Evolutionary conservation across 108 stramenopile genomes (phyloP), one percentile per base, ranked within the genome.

Genomic region (Mayamaea pseudoterrestris): DNA sequence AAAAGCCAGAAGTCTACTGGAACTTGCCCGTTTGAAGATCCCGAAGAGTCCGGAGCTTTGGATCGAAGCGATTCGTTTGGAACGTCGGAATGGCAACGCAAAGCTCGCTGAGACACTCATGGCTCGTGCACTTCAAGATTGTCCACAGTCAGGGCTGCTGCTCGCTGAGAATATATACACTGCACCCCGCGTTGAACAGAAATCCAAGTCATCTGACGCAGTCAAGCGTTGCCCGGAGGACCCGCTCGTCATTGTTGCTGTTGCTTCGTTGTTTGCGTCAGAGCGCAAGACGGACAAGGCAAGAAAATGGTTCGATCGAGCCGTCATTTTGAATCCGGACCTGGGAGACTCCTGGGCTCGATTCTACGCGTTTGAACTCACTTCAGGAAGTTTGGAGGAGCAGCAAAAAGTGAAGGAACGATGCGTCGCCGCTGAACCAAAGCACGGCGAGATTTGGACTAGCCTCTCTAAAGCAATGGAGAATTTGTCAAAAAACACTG

Each of bases 261-360:
- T 96, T 11, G 95, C 94, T 0, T 59, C 80, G 6, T 70, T 96
- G n/a, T 96, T 98, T 58, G 90, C 81, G 20, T 60, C 74, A 18
- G 89, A 92, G 55, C 64, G 90, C 30, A 93, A 93, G 53, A 52
- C 65, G 32, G 82, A 78, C 40, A 98, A 98, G 78, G 95, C 94
- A 18, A 71, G 93, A 14, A 97, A 94, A 57, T 98, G 95, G 95
- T 93, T 93, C 54, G 75, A 90, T 26, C 74, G 94, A n/a, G 93
- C 95, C 0, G 74, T 86, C 3, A 52, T 83, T 3, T 55, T 98
- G 29, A 73, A 95, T 51, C 73, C 92, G 13, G 85, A 87, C 43
- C 45, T 73, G 5, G 98, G 98, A 12, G 98, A 98, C 61, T 73
- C 87, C 2, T 98, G 94, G 94, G 94, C 81, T 3, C 73, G 71